A percentile compares a stretch with the other conserved stretches of the same genome.
Conservation (phyloP, 2,329 filamentous ascomycete genomes). For the Trichoderma polysporum region DNA sequence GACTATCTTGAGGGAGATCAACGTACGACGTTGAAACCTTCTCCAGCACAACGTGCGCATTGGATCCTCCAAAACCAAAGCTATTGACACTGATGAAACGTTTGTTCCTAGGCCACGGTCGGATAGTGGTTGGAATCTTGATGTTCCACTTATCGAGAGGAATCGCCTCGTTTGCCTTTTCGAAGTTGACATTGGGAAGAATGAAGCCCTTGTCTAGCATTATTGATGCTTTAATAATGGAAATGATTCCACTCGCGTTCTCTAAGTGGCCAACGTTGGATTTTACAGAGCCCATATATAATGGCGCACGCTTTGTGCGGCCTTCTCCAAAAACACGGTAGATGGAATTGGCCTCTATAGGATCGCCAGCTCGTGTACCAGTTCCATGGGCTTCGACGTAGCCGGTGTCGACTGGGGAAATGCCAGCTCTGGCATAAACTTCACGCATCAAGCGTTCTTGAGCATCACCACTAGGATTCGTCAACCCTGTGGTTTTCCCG, state of each 20-base stretch:
- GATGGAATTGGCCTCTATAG: conserved; percentile 53
- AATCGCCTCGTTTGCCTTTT: conserved; percentile 49
- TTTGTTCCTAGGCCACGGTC: conserved; percentile 49
- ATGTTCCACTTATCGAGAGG: conserved; percentile 51
- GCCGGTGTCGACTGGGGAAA: conserved; percentile 33
- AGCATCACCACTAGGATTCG: conserved; percentile 52
- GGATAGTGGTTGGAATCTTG: conserved; percentile 44
- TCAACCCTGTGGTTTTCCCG: conserved; percentile 50
- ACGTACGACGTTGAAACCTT: conserved; percentile 7
- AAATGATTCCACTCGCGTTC: conserved; percentile 50
- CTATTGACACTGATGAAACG: conserved; percentile 51
- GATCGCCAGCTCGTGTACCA: conserved; percentile 56
- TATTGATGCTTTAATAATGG: conserved; percentile 52
- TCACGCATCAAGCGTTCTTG: conserved; percentile 44
- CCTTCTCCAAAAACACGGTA: conserved; percentile 43
- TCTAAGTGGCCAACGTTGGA: conserved; percentile 55
- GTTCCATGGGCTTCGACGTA: conserved; percentile 56
- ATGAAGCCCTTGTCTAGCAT: conserved; percentile 53
- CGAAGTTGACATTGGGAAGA: conserved; percentile 51
- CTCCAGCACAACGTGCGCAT: conserved; percentile 45
- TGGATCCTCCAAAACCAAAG: conserved; percentile 49
- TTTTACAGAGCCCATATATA: conserved; percentile 51
- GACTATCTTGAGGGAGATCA: conserved; percentile 22
- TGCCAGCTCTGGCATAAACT: conserved; percentile 34
- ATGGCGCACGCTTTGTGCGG: conserved; percentile 41